Evolutionary conservation across 1,284 basidiomycete species (phyloP).

Genomic region (Leccinum olivaceoglutinosum): DNA sequence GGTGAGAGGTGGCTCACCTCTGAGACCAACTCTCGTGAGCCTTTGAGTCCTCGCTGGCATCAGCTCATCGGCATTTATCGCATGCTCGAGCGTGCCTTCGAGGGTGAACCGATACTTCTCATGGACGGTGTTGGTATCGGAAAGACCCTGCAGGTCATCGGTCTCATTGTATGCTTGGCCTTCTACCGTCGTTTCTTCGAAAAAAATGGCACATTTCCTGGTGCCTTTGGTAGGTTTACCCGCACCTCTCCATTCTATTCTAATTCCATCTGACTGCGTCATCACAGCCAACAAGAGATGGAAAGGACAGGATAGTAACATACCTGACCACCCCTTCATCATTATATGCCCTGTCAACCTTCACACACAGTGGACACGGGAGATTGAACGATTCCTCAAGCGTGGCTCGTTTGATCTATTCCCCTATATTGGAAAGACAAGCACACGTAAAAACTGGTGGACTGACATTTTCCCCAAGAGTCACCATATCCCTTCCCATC

Average conservation of each 20-base stretch:
- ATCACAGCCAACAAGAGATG: not conserved
- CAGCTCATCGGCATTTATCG: constrained; percentile 12
- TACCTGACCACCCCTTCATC: not conserved
- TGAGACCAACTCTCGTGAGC: not conserved
- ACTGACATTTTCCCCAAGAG: not conserved
- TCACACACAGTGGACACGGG: constrained; percentile 1
- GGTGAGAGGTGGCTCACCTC: not conserved
- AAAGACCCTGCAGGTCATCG: constrained; percentile 13
- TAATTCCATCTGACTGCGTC: not conserved
- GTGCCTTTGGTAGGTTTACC: constrained; percentile 3
- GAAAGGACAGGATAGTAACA: constrained; percentile 1
- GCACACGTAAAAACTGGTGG: not conserved
- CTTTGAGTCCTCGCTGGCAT: constrained; percentile 13
- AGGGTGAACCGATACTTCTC: constrained; percentile 1
- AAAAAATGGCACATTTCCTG: constrained; percentile 4
- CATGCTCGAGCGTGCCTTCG: constrained; percentile 7
- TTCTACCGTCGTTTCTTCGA: not conserved
- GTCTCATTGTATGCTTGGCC: constrained; percentile 2
- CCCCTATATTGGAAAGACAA: not conserved
- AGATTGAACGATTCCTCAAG: constrained; percentile 2
- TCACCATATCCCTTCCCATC: not conserved
- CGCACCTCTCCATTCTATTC: not conserved
- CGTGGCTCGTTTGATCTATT: not conserved
- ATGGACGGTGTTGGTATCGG: constrained; percentile 17
- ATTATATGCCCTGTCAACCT: constrained; percentile 4